These are phyloP conservation scores for Lepidium aucheri DNA, from an alignment of 345 rosid species.

Conservation along the genomic window DNA sequence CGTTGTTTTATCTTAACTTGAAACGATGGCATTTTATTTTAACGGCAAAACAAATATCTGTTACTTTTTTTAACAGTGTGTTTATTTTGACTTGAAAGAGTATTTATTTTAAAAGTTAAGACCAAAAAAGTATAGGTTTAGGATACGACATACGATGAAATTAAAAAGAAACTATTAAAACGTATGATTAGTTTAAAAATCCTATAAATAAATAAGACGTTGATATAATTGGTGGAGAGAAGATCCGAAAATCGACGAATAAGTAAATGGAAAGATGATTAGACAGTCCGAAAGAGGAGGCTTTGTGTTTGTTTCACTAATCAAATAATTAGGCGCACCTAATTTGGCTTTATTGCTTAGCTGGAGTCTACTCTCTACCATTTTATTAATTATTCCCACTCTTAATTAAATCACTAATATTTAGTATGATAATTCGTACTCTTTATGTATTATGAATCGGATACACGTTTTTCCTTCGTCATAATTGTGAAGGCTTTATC, in stretches of 20 bases:
- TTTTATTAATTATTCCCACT: background rate
- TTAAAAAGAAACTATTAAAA: background rate
- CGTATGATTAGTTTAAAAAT: background rate
- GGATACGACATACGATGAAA: constrained; percentile 1
- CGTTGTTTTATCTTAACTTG: too few relatives aligned
- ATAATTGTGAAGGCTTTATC: background rate
- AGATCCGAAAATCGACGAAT: background rate
- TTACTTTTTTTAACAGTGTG: too few relatives aligned
- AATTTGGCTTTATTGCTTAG: constrained; percentile 23
- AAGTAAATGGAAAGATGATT: constrained; percentile 2
- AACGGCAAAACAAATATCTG: too few relatives aligned
- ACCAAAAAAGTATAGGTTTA: background rate
- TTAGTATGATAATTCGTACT: too few relatives aligned
- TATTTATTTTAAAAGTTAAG: background rate
- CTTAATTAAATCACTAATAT: background rate
- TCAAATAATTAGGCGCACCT: constrained; percentile 25
- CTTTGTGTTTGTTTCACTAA: constrained; percentile 15
- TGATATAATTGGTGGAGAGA: background rate
- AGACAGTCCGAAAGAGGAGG: constrained; percentile 13
- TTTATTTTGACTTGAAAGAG: too few relatives aligned
- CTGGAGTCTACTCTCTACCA: constrained; percentile 17
- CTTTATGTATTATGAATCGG: background rate
- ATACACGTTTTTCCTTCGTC: background rate
- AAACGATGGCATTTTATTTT: too few relatives aligned
- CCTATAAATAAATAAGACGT: background rate